These are phyloP conservation scores for Oryza officinalis DNA, from an alignment of 176 grass and related monocot genomes.

Conservation along the genomic window DNA sequence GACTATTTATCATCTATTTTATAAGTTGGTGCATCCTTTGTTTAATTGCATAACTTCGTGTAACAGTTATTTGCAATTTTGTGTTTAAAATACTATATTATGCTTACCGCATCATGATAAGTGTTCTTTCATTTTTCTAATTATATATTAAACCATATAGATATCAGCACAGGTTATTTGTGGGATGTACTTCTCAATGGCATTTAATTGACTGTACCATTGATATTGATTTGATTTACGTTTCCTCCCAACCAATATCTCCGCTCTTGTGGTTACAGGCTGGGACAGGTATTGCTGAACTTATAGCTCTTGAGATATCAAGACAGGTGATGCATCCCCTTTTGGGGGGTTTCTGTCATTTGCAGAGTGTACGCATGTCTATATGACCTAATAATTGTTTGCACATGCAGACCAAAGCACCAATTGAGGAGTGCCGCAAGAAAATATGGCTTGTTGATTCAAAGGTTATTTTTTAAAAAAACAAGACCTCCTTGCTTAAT, in stretches of 20 bases:
- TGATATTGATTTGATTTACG: neutral
- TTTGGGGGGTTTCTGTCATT: neutral
- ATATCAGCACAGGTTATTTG: neutral
- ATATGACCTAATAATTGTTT: constrained; percentile 27
- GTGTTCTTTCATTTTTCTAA: constrained; percentile 11
- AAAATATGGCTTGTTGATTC: constrained; percentile 99
- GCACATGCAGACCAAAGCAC: constrained; percentile 61
- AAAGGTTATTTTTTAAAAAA: constrained; percentile 52
- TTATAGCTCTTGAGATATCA: constrained; percentile 96
- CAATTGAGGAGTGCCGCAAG: constrained; percentile 80
- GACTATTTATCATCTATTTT: neutral
- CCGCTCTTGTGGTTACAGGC: constrained; percentile 57
- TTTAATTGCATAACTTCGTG: neutral
- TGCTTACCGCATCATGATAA: neutral
- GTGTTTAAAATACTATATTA: neutral
- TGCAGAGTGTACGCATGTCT: neutral
- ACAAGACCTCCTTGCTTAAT: neutral
- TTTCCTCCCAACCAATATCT: constrained; percentile 23
- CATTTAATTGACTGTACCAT: neutral
- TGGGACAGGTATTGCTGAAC: constrained; percentile 91
- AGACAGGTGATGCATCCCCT: constrained; percentile 64
- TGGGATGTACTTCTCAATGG: neutral
- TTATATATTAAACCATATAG: constrained; percentile 4
- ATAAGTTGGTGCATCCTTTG: neutral
- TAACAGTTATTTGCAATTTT: constrained; percentile 20